phyloP scores from a whole-genome alignment of 345 rosid species.

The Camelina sativa region DNA sequence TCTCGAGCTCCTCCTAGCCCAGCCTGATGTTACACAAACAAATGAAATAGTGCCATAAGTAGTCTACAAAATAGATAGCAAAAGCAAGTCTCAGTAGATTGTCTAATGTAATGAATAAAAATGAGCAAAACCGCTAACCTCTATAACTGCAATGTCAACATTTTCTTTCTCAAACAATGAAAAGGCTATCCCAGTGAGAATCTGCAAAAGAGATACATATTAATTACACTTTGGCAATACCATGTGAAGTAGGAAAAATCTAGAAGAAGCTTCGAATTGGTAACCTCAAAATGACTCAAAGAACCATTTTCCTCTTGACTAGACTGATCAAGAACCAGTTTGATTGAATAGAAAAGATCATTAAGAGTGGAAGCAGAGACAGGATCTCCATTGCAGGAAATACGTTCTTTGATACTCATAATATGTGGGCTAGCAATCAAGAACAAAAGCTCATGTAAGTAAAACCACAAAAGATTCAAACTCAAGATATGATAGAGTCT shows the following conservation, averaged over 20 bases:
- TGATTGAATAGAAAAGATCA: slow-evolving; percentile 61
- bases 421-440: slow-evolving; percentile 77
- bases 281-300: slow-evolving; percentile 92
- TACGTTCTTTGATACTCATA: slow-evolving; percentile 77
- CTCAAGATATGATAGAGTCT: background rate
- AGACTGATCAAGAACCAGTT: slow-evolving; percentile 61
- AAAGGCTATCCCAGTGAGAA: slow-evolving; percentile 83
- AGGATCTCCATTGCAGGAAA: slow-evolving; percentile 62
- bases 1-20: slow-evolving; percentile 95
- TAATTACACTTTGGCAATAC: background rate
- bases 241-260: background rate
- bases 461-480: slow-evolving; percentile 6
- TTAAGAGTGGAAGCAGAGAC: slow-evolving; percentile 63
- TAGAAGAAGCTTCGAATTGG: background rate
- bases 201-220: slow-evolving; percentile 47
- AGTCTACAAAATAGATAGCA: background rate
- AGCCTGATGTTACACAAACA: slow-evolving; percentile 52
- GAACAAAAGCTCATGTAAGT: background rate
- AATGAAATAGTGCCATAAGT: background rate
- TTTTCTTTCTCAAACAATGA: slow-evolving; percentile 69
- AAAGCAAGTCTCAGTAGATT: background rate
- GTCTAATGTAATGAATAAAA: no score
- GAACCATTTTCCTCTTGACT: slow-evolving; percentile 60
- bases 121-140: slow-evolving; percentile 51
- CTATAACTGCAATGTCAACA: slow-evolving; percentile 81